A percentile compares a stretch with the other conserved stretches of the same genome.
phyloP scores from a whole-genome alignment of 2,329 filamentous ascomycete genomes.

The Alternaria solani region DNA sequence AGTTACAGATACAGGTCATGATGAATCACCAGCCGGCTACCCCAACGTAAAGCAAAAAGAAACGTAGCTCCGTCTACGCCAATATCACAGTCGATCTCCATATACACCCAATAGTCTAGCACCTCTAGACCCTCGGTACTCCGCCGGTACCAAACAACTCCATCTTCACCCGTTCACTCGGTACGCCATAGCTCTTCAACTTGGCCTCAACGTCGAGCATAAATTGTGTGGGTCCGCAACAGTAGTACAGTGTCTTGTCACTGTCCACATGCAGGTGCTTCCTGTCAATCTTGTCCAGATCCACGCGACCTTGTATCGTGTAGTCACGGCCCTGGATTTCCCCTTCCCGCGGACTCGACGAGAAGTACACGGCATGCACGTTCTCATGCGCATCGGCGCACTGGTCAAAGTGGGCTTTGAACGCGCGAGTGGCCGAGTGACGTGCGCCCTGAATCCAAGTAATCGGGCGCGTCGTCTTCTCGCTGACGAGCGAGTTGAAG shows the following conservation, averaged over 20 bases:
- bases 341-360: conserved; percentile 58
- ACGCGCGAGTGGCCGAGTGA: conserved; percentile 62
- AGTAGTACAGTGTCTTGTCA: conserved; percentile 68
- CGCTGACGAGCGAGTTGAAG: conserved; percentile 61
- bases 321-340: conserved; percentile 64
- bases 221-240: conserved; percentile 75
- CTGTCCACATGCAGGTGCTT: conserved; percentile 66
- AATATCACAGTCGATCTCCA: not conserved
- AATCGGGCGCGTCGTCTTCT: conserved; percentile 56
- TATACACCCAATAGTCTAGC: conserved; percentile 17
- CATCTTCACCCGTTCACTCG: conserved; percentile 66
- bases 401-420: conserved; percentile 59
- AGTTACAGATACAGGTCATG: not conserved
- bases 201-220: conserved; percentile 68
- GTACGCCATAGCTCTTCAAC: conserved; percentile 65
- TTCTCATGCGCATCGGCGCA: conserved; percentile 57
- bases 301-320: conserved; percentile 65
- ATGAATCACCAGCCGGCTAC: conserved; percentile 4
- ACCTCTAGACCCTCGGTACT: conserved; percentile 39
- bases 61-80: not conserved
- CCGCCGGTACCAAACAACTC: conserved; percentile 67
- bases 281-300: conserved; percentile 64
- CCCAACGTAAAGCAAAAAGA: conserved; percentile 6
- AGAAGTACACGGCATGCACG: conserved; percentile 66
- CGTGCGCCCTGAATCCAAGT: conserved; percentile 71